A percentile compares a stretch with the other conserved stretches of the same genome.
These are phyloP conservation scores for Candida ponderosae DNA, from an alignment of 805 yeast species.

Conservation along the genomic window DNA sequence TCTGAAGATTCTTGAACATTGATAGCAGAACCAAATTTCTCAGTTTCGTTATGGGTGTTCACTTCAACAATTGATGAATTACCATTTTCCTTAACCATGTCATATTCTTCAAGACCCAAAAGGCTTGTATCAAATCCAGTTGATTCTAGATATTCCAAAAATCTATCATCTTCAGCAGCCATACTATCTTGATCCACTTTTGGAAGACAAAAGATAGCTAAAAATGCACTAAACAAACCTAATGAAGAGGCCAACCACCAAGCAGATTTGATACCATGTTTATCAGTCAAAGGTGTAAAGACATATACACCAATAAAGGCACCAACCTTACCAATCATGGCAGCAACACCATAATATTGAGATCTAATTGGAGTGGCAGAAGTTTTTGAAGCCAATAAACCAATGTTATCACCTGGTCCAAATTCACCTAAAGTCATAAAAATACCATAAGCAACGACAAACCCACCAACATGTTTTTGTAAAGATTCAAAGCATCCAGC, in stretches of 20 bases:
- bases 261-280: conserved; percentile 67
- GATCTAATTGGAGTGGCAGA: conserved; percentile 86
- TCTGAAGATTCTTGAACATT: too few relatives aligned
- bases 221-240: conserved; percentile 61
- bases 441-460: conserved; percentile 83
- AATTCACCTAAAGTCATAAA: conserved; percentile 85
- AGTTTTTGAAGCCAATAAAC: conserved; percentile 80
- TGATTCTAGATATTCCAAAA: conserved; percentile 54
- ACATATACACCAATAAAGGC: conserved; percentile 88
- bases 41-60: too few relatives aligned
- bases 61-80: conserved; percentile 1
- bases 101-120: conserved; percentile 31
- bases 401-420: conserved; percentile 92
- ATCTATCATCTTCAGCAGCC: conserved; percentile 65
- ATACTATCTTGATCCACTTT: conserved; percentile 79
- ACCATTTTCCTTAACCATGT: neutral
- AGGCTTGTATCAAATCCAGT: conserved; percentile 65
- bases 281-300: conserved; percentile 70
- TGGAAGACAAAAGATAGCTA: conserved; percentile 70
- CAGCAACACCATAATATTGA: conserved; percentile 83
- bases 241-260: conserved; percentile 77
- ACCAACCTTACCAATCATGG: conserved; percentile 88
- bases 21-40: too few relatives aligned
- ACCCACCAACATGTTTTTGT: conserved; percentile 59
- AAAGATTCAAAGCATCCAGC: conserved; percentile 59